These are phyloP conservation scores for Citrus trifoliata DNA, from an alignment of 345 rosid genomes.

Conservation along the genomic window DNA sequence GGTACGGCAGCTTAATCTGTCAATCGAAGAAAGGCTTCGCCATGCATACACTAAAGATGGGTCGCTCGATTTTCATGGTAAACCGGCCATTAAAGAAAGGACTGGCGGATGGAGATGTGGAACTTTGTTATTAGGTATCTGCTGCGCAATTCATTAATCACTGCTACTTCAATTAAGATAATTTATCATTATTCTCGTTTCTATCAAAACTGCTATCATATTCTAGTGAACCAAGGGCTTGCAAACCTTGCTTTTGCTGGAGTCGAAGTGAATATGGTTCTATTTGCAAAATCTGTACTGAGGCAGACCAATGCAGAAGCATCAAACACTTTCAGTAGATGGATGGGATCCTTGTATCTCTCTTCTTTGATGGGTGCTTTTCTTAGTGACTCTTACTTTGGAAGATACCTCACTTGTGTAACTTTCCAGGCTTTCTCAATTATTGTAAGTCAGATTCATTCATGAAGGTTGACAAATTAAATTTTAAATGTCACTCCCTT, in stretches of 20 bases:
- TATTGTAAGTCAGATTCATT: not conserved
- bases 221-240: conserved; percentile 24
- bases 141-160: not conserved
- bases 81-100: conserved; percentile 20
- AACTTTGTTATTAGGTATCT: conserved; percentile 22
- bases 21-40: not conserved
- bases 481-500: too few species aligned
- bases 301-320: conserved; percentile 36
- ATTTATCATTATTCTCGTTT: not conserved
- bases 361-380: conserved; percentile 42
- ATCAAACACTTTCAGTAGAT: conserved; percentile 27
- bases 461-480: too few species aligned
- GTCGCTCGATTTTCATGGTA: conserved; percentile 20
- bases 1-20: not conserved
- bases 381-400: conserved; percentile 33
- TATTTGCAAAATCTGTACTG: conserved; percentile 27
- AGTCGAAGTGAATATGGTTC: conserved; percentile 36
- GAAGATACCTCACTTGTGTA: conserved; percentile 37
- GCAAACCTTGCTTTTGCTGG: conserved; percentile 24
- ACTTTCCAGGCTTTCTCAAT: conserved; percentile 17
- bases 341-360: conserved; percentile 33
- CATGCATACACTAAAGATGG: conserved; percentile 23
- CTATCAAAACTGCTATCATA: too few species aligned
- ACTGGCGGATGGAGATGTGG: conserved; percentile 41
- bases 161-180: not conserved